Base-by-base conservation (phyloP, 768 basidiomycete genomes). In the Asterophora parasitica region DNA sequence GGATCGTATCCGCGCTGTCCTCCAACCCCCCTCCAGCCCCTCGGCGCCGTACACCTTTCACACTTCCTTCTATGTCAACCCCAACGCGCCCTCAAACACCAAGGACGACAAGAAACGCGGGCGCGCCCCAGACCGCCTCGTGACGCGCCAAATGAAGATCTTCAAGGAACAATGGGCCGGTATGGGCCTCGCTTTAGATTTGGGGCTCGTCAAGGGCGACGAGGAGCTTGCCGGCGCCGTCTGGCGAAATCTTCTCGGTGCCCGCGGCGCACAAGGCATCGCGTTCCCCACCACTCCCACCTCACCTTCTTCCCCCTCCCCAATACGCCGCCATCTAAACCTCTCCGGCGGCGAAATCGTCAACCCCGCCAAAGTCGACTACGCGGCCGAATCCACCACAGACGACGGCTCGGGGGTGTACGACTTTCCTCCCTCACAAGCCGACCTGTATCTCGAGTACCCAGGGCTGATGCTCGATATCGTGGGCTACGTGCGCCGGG, bases 91-190 rank as follows among this genome's bases (percentile, higher is more conserved):
- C 44, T 43, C 7, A 49, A 53, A 27, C 30, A 40, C 38, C 5
- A 49, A 50, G 26, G 26, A 49, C 27, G 38, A 54, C 23, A 55
- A 62, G 34, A 58, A 54, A 11, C 61, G 51, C 26, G 61, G 54
- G 32, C 72, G 76, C 34, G 87, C 84, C 0, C 88, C 89, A 3
- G 90, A 94, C 59, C 66, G 82, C 2, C 75, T 92, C 31, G 83
- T 97, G 34, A 81, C 81, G 37, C 80, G 82, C 37, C 92, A 95
- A 65, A 86, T 97, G 89, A 88, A 87, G 62, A 86, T 90, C 43
- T 82, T 94, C 72, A 85, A 85, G 53, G 89, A 95, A 62, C 92
- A 95, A 61, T 93, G 88, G 87, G 77, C 82, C 4, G 94, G 94
- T 1, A 71, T 92, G 54, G 79, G 81, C 13, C 72, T 93, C 54